phyloP scores from a whole-genome alignment of 2,329 filamentous ascomycete species.

The Sclerotinia spermophila region DNA sequence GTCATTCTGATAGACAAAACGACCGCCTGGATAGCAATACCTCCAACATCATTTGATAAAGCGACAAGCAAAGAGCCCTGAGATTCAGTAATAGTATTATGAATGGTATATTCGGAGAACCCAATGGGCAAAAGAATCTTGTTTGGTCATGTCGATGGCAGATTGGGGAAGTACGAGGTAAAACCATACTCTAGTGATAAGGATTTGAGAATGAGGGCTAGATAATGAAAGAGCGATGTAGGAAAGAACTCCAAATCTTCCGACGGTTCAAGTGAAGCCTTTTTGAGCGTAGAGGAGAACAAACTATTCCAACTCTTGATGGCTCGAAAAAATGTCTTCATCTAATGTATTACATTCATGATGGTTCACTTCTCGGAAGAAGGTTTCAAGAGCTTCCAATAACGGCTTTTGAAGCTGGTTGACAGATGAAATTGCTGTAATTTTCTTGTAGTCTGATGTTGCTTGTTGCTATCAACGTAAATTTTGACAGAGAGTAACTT shows the following conservation, averaged over 20 bases:
- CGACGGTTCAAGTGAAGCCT: slow-evolving; percentile 46
- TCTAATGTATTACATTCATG: slow-evolving; percentile 57
- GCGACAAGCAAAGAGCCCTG: too few species aligned
- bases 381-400: slow-evolving; percentile 52
- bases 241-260: slow-evolving; percentile 54
- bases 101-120: too few species aligned
- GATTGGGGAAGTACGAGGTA: slow-evolving; percentile 53
- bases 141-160: slow-evolving; percentile 47
- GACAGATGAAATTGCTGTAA: slow-evolving; percentile 57
- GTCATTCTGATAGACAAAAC: too few species aligned
- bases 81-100: too few species aligned
- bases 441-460: slow-evolving; percentile 48
- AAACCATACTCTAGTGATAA: slow-evolving; percentile 47
- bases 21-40: too few species aligned
- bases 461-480: slow-evolving; percentile 31
- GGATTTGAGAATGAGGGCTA: slow-evolving; percentile 54
- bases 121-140: too few species aligned
- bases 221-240: slow-evolving; percentile 55
- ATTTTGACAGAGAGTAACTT: slow-evolving; percentile 21
- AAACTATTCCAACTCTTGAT: slow-evolving; percentile 53
- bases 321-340: slow-evolving; percentile 48
- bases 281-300: slow-evolving; percentile 49
- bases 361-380: slow-evolving; percentile 55
- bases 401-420: slow-evolving; percentile 52
- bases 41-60: too few species aligned